Conservation (phyloP, 2,329 filamentous ascomycete species). For the Tolypocladium ovalisporum region DNA sequence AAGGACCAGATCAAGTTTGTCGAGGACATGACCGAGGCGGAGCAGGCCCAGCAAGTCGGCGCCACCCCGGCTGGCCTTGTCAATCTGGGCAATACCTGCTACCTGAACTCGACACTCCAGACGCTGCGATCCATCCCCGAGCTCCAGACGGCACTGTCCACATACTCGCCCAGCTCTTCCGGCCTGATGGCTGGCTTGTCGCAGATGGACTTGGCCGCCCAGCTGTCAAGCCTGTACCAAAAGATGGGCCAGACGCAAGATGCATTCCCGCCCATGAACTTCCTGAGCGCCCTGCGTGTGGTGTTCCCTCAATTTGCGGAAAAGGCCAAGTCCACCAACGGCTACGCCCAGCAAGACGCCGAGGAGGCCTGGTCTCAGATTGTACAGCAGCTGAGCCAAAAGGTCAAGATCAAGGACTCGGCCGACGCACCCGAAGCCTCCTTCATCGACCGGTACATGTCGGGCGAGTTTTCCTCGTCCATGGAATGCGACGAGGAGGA, state of each 20-base stretch:
- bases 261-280: slow-evolving; percentile 72
- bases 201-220: slow-evolving; percentile 61
- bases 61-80: slow-evolving; percentile 79
- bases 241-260: slow-evolving; percentile 84
- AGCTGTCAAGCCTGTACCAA: slow-evolving; percentile 75
- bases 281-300: slow-evolving; percentile 67
- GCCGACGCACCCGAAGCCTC: slow-evolving; percentile 43
- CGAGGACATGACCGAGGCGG: slow-evolving; percentile 96
- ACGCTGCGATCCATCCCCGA: slow-evolving; percentile 82
- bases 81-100: slow-evolving; percentile 96
- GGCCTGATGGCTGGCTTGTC: slow-evolving; percentile 31
- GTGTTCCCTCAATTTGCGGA: slow-evolving; percentile 91
- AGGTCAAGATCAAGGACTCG: slow-evolving; percentile 54
- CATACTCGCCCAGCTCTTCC: slow-evolving; percentile 31
- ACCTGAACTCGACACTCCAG: slow-evolving; percentile 96
- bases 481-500: slow-evolving; percentile 76
- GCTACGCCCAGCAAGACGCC: slow-evolving; percentile 95
- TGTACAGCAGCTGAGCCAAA: slow-evolving; percentile 68
- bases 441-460: slow-evolving; percentile 86
- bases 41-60: slow-evolving; percentile 70
- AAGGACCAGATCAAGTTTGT: slow-evolving; percentile 78
- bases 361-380: slow-evolving; percentile 99
- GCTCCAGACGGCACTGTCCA: slow-evolving; percentile 66
- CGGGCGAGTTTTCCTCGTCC: slow-evolving; percentile 66
- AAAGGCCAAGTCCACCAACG: slow-evolving; percentile 67